Conservation (phyloP, 2,329 filamentous ascomycete species). For the Epichloe uncinata region DNA sequence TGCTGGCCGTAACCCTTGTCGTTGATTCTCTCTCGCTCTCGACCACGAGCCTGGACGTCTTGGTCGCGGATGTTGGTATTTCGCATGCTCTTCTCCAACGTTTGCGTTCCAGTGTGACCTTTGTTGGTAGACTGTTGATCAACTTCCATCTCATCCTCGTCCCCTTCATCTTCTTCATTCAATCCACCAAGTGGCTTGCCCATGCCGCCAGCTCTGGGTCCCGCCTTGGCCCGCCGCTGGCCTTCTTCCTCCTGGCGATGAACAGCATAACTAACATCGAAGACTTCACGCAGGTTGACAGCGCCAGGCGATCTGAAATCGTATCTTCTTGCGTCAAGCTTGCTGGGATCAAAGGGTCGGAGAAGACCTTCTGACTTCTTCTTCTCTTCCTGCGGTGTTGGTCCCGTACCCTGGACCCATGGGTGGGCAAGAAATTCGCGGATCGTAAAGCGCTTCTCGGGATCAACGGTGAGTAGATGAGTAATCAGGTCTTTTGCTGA, state of each 20-base stretch:
- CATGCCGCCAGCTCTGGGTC: slow-evolving; percentile 55
- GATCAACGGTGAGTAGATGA: slow-evolving; percentile 86
- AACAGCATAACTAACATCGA: slow-evolving; percentile 96
- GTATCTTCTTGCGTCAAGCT: slow-evolving; percentile 50
- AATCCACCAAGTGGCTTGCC: slow-evolving; percentile 46
- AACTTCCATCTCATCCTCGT: slow-evolving; percentile 47
- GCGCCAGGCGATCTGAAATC: slow-evolving; percentile 94
- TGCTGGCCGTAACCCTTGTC: slow-evolving; percentile 79
- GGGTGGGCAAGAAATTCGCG: slow-evolving; percentile 87
- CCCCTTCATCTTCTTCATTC: slow-evolving; percentile 50
- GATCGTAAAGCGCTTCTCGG: slow-evolving; percentile 89
- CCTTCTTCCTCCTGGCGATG: slow-evolving; percentile 93
- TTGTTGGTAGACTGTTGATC: slow-evolving; percentile 41
- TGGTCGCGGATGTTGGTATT: slow-evolving; percentile 59
- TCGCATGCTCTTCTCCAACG: slow-evolving; percentile 77
- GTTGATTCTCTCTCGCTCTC: slow-evolving; percentile 18
- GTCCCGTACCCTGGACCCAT: slow-evolving; percentile 64
- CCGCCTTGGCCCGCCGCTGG: slow-evolving; percentile 77
- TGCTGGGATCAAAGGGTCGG: slow-evolving; percentile 43
- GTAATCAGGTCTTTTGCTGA: slow-evolving; percentile 88
- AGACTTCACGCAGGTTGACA: slow-evolving; percentile 91
- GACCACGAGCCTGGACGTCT: slow-evolving; percentile 19
- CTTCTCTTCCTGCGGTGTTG: slow-evolving; percentile 45
- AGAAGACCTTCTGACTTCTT: slow-evolving; percentile 31
- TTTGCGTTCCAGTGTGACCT: slow-evolving; percentile 41